phyloP scores from a whole-genome alignment of 2,329 filamentous ascomycete genomes.

The Fonsecaea multimorphosa region DNA sequence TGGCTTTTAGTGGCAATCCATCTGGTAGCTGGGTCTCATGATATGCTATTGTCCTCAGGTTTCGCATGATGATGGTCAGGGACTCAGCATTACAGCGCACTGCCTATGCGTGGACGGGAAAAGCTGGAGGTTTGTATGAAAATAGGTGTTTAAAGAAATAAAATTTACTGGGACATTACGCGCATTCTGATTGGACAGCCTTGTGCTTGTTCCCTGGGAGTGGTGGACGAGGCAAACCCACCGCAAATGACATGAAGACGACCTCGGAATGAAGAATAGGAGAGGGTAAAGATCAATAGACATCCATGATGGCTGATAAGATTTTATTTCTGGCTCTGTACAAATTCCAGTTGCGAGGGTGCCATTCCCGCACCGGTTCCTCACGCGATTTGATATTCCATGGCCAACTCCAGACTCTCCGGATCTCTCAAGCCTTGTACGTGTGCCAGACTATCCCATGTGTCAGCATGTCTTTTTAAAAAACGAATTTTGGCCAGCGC shows the following conservation, averaged over 20 bases:
- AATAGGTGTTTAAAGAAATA: conserved; percentile 23
- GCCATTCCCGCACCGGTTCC: conserved; percentile 28
- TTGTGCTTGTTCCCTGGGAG: not conserved
- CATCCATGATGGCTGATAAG: conserved; percentile 11
- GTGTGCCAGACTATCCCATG: conserved; percentile 67
- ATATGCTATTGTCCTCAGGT: conserved; percentile 79
- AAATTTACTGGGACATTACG: conserved; percentile 24
- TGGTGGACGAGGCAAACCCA: conserved; percentile 6
- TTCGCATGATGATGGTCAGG: conserved; percentile 70
- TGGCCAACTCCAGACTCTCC: conserved; percentile 11
- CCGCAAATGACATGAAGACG: not conserved
- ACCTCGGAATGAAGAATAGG: not conserved
- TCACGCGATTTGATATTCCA: conserved; percentile 14
- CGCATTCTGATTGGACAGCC: conserved; percentile 25
- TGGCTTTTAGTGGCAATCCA: conserved; percentile 71
- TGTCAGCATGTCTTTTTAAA: conserved; percentile 38
- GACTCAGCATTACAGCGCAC: not conserved
- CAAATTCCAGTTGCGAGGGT: conserved; percentile 23
- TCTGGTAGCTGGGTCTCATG: conserved; percentile 66
- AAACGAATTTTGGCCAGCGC: conserved; percentile 39
- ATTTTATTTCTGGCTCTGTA: conserved; percentile 35
- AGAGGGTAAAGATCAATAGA: not conserved
- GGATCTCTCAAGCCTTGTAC: conserved; percentile 62
- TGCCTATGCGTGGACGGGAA: conserved; percentile 2
- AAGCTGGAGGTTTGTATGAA: conserved; percentile 1